Percentiles rank a stretch among this genome's conserved stretches.
Conservation (phyloP, 352 stramenopile species). For the Phytopythium montanum region DNA sequence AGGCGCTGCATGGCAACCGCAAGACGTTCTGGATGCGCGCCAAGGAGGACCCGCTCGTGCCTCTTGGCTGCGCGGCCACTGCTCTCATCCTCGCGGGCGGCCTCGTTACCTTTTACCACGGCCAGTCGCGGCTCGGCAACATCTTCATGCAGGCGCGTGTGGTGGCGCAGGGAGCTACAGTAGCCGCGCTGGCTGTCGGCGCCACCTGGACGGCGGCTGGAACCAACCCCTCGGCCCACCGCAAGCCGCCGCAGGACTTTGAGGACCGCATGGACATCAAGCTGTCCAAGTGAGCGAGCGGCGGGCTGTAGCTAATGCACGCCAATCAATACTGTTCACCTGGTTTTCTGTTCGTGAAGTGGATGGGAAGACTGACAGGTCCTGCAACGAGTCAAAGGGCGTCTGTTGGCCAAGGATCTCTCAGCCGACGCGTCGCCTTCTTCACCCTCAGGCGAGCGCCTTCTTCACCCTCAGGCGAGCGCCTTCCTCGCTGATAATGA, state of each 20-base stretch:
- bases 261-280: slow-evolving; percentile 73
- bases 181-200: slow-evolving; percentile 60
- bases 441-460: too few species aligned
- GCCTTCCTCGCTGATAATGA: slow-evolving; percentile 30
- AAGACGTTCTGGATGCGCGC: slow-evolving; percentile 64
- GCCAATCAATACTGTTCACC: not conserved
- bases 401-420: too few species aligned
- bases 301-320: not conserved
- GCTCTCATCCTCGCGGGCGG: slow-evolving; percentile 60
- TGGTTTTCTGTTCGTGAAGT: too few species aligned
- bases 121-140: slow-evolving; percentile 74
- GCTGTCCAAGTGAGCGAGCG: slow-evolving; percentile 22
- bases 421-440: too few species aligned
- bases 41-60: slow-evolving; percentile 77
- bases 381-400: too few species aligned
- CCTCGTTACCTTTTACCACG: slow-evolving; percentile 63
- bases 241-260: slow-evolving; percentile 30
- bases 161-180: slow-evolving; percentile 59
- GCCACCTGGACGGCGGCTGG: slow-evolving; percentile 6
- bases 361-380: too few species aligned
- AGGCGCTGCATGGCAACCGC: slow-evolving; percentile 41
- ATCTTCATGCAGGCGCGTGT: slow-evolving; percentile 84
- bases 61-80: slow-evolving; percentile 63
- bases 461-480: too few species aligned
- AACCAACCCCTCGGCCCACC: not conserved